Evolutionary conservation across 805 yeast genomes (phyloP).

Genomic region (Pichia membranifaciens): DNA sequence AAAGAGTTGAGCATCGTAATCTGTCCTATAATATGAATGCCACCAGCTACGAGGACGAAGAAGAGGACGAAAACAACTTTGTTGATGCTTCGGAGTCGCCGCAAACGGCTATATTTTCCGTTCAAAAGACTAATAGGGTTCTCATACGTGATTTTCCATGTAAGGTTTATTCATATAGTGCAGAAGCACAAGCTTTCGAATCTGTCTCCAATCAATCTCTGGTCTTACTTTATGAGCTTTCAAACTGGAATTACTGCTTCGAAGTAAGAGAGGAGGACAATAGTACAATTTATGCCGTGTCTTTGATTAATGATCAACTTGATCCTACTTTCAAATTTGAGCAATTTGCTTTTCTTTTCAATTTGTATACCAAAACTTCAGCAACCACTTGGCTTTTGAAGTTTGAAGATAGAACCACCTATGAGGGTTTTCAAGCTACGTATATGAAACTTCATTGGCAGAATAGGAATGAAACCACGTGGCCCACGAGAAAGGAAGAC

Average conservation of each 20-base stretch:
- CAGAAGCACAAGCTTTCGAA: slow-evolving; percentile 42
- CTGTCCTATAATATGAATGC: slow-evolving; percentile 8
- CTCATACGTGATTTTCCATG: slow-evolving; percentile 16
- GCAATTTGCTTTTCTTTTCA: slow-evolving; percentile 57
- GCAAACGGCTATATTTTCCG: slow-evolving; percentile 4
- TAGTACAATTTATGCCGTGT: slow-evolving; percentile 28
- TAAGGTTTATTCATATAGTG: slow-evolving; percentile 53
- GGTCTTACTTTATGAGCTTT: slow-evolving; percentile 40
- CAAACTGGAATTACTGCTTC: slow-evolving; percentile 49
- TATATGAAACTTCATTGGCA: slow-evolving; percentile 60
- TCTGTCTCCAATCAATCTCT: slow-evolving; percentile 32
- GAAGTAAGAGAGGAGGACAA: slow-evolving; percentile 30
- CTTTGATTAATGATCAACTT: slow-evolving; percentile 42
- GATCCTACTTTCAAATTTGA: slow-evolving; percentile 63
- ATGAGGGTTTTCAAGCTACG: slow-evolving; percentile 46
- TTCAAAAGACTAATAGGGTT: slow-evolving; percentile 19
- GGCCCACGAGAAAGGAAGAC: slow-evolving; percentile 42
- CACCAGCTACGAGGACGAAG: slow-evolving; percentile 24
- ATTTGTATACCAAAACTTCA: slow-evolving; percentile 37
- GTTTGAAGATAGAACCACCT: slow-evolving; percentile 38
- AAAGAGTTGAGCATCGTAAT: background rate
- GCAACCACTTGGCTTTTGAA: slow-evolving; percentile 60
- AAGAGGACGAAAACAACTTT: slow-evolving; percentile 26
- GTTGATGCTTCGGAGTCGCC: slow-evolving; percentile 28
- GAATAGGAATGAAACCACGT: slow-evolving; percentile 42